Evolutionary conservation across 345 rosid genomes (phyloP).

Genomic region (Populus davidiana): DNA sequence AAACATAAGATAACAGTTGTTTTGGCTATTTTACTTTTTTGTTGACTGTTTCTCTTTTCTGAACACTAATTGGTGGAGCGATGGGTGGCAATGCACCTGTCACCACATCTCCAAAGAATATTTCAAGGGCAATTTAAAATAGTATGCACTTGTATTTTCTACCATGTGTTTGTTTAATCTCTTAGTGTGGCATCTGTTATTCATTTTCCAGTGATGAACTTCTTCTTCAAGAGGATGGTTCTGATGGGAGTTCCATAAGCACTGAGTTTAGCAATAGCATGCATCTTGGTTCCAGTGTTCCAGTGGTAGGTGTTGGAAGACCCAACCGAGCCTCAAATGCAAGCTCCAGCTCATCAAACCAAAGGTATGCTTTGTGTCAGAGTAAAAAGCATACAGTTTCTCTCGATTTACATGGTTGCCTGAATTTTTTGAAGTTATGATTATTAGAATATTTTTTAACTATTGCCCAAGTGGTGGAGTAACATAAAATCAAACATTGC

Average conservation of each 20-base stretch:
- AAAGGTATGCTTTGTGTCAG: conserved; percentile 47
- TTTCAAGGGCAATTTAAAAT: not conserved
- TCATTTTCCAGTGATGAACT: conserved; percentile 69
- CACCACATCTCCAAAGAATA: not conserved
- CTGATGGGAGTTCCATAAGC: conserved; percentile 50
- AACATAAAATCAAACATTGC: not conserved
- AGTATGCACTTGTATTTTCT: not conserved
- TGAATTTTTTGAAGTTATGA: not conserved
- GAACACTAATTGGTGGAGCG: not conserved
- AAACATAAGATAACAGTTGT: not conserved
- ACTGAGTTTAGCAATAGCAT: conserved; percentile 62
- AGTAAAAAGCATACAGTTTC: not conserved
- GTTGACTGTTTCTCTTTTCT: not conserved
- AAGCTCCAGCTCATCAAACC: conserved; percentile 44
- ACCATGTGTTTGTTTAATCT: not conserved
- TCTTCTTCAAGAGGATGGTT: conserved; percentile 80
- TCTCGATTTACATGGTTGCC: conserved; percentile 1
- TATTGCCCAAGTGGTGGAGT: conserved; percentile 1
- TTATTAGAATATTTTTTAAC: not conserved
- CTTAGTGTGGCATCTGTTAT: conserved; percentile 12
- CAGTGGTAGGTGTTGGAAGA: conserved; percentile 49
- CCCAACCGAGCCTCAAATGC: conserved; percentile 41
- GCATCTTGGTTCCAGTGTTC: conserved; percentile 66
- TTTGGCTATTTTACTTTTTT: not conserved
- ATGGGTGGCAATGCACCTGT: not conserved